Evolutionary conservation across 805 yeast species (phyloP).

Genomic region (Pichia thaimueangensis): DNA sequence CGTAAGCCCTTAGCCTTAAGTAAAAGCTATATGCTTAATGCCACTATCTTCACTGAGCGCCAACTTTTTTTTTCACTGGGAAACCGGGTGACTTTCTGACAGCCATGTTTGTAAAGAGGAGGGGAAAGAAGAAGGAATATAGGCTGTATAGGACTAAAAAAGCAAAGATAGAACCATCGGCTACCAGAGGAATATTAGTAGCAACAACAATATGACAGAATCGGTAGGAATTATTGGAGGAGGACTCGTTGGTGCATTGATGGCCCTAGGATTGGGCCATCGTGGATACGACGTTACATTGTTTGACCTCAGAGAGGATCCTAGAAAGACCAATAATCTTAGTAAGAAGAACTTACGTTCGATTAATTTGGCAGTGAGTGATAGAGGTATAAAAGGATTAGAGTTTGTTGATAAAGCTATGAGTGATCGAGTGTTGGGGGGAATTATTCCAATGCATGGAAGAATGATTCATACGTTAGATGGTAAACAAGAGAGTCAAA

Average conservation of each 20-base stretch:
- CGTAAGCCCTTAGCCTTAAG: too few relatives aligned
- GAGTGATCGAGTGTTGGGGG: constrained; percentile 47
- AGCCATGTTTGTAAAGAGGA: too few relatives aligned
- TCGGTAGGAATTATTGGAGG: constrained; percentile 72
- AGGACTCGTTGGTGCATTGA: constrained; percentile 81
- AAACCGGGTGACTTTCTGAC: too few relatives aligned
- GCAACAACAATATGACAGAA: constrained; percentile 17
- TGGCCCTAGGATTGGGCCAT: constrained; percentile 73
- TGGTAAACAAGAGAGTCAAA: constrained; percentile 62
- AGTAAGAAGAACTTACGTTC: constrained; percentile 41
- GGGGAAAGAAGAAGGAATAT: too few relatives aligned
- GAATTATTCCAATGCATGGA: constrained; percentile 80
- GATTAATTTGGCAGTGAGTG: constrained; percentile 83
- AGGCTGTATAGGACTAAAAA: too few relatives aligned
- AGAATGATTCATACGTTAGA: constrained; percentile 75
- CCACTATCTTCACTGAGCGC: too few relatives aligned
- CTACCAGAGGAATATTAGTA: too few relatives aligned
- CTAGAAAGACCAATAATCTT: constrained; percentile 31
- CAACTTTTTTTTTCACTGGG: too few relatives aligned
- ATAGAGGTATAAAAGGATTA: constrained; percentile 72
- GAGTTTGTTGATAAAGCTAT: constrained; percentile 52
- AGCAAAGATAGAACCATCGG: too few relatives aligned
- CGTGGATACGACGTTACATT: constrained; percentile 68
- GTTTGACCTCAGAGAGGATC: constrained; percentile 68
- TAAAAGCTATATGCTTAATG: too few relatives aligned